Evolutionary conservation across 805 yeast species (phyloP).

Genomic region (Cyberlindnera amylophila): DNA sequence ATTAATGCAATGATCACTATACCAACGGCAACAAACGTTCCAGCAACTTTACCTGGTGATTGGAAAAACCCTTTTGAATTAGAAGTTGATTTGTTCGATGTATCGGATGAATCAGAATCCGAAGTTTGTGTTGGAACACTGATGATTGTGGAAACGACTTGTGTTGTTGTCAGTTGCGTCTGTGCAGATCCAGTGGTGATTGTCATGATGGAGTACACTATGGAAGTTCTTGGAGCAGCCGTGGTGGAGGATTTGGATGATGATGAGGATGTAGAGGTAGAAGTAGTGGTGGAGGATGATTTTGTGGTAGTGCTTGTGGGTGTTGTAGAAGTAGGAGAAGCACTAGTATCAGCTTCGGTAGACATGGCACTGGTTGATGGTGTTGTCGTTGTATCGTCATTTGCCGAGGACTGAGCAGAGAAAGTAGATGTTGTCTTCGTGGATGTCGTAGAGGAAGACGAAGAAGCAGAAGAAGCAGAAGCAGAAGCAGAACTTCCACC

Average conservation of each 20-base stretch:
- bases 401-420: too few relatives aligned
- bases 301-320: too few relatives aligned
- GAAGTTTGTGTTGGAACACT: constrained; percentile 22
- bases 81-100: constrained; percentile 24
- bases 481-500: constrained; percentile 1
- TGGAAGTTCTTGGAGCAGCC: constrained; percentile 28
- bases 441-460: constrained; percentile 6
- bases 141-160: constrained; percentile 25
- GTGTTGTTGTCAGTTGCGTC: constrained; percentile 25
- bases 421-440: constrained; percentile 2
- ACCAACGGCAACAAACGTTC: constrained; percentile 74
- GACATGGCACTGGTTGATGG: constrained; percentile 8
- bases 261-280: constrained; percentile 20
- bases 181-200: constrained; percentile 33
- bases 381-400: neutral
- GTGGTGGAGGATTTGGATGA: constrained; percentile 24
- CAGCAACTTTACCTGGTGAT: constrained; percentile 72
- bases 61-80: constrained; percentile 46
- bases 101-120: constrained; percentile 5
- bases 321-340: constrained; percentile 13
- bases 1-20: constrained; percentile 48
- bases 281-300: constrained; percentile 10
- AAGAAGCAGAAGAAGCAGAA: constrained; percentile 1
- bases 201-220: constrained; percentile 33
- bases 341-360: constrained; percentile 2